Percentiles rank a stretch among this genome's conserved stretches.
Evolutionary conservation across 192 early-diverging fungal genomes (phyloP).

Genomic region (Haplosporangium gracile): DNA sequence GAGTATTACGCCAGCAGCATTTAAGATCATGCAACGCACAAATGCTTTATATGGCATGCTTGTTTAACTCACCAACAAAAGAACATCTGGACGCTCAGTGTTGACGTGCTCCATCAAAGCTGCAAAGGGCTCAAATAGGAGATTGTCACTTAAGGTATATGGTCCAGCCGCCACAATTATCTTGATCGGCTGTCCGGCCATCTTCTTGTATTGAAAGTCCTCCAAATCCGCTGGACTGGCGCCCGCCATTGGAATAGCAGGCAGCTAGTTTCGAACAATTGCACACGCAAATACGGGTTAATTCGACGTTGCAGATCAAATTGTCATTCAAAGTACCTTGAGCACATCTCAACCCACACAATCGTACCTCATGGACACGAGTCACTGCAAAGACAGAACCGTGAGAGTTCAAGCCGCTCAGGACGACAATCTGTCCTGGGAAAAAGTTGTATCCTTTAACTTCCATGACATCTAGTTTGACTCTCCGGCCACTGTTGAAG

Average conservation of each 20-base stretch:
- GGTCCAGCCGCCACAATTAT: constrained; percentile 88
- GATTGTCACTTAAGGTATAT: constrained; percentile 83
- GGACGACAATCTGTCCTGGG: constrained; percentile 89
- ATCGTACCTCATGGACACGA: constrained; percentile 65
- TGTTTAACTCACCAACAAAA: constrained; percentile 72
- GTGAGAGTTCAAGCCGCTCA: constrained; percentile 75
- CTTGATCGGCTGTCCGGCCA: constrained; percentile 54
- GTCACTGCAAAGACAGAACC: constrained; percentile 68
- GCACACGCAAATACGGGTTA: not conserved
- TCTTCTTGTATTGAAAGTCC: constrained; percentile 35
- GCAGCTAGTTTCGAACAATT: constrained; percentile 53
- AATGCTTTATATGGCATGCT: not conserved
- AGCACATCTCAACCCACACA: constrained; percentile 10
- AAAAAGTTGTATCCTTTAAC: constrained; percentile 81
- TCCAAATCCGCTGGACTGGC: constrained; percentile 61
- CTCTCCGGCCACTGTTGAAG: constrained; percentile 79
- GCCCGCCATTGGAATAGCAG: constrained; percentile 62
- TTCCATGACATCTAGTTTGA: constrained; percentile 72
- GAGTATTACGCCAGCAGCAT: not conserved
- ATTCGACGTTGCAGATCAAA: constrained; percentile 18
- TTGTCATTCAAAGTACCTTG: constrained; percentile 21
- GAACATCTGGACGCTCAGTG: constrained; percentile 79
- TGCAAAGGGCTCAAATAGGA: constrained; percentile 85
- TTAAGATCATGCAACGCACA: not conserved
- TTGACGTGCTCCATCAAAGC: constrained; percentile 77